phyloP scores from a whole-genome alignment of 768 basidiomycete genomes.

The Tulasnella sp. region DNA sequence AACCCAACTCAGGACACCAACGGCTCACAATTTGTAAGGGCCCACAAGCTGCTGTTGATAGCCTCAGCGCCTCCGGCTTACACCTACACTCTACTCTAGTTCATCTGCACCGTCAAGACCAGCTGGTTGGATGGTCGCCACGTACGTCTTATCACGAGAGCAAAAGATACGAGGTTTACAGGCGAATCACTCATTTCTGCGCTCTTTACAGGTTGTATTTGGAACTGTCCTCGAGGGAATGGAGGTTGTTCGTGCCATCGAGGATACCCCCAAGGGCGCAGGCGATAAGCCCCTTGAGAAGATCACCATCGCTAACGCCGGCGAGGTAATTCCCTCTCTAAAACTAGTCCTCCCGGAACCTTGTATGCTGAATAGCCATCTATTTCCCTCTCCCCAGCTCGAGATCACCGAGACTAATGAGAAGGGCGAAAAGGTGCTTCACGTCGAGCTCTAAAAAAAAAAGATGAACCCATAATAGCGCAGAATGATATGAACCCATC shows the following conservation, averaged over 20 bases:
- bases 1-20: slow-evolving; percentile 91
- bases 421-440: slow-evolving; percentile 80
- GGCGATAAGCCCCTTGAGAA: slow-evolving; percentile 67
- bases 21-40: slow-evolving; percentile 78
- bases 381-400: slow-evolving; percentile 23
- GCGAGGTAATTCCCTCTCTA: slow-evolving; percentile 53
- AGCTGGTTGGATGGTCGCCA: slow-evolving; percentile 88
- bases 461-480: too few species aligned
- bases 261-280: slow-evolving; percentile 57
- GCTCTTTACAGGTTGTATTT: slow-evolving; percentile 63
- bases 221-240: slow-evolving; percentile 87
- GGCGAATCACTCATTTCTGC: slow-evolving; percentile 18
- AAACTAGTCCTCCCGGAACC: background rate
- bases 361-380: background rate
- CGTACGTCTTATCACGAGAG: slow-evolving; percentile 40
- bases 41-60: background rate
- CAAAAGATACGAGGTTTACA: background rate
- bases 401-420: slow-evolving; percentile 39
- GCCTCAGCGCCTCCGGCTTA: background rate
- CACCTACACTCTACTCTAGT: slow-evolving; percentile 58
- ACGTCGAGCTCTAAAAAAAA: slow-evolving; percentile 72
- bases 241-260: slow-evolving; percentile 70
- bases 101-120: slow-evolving; percentile 82
- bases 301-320: slow-evolving; percentile 70
- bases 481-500: background rate